Evolutionary conservation across 768 basidiomycete genomes (phyloP).

Genomic region (Amanita rubescens): DNA sequence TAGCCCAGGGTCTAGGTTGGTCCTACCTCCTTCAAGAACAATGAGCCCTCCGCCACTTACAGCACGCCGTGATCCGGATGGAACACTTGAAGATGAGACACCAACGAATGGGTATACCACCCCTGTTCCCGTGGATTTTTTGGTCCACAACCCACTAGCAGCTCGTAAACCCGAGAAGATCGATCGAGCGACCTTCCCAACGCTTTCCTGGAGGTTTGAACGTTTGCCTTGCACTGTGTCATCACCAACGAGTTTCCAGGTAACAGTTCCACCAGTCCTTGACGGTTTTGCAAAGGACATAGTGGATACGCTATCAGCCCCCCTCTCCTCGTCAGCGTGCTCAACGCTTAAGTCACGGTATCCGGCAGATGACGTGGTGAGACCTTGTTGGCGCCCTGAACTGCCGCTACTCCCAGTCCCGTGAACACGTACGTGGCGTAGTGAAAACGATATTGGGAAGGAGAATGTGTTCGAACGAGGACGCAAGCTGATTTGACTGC

Average conservation of each 20-base stretch:
- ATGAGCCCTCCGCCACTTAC: background rate
- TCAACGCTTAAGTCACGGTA: background rate
- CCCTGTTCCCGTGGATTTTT: background rate
- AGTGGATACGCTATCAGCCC: background rate
- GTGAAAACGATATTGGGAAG: slow-evolving; percentile 3
- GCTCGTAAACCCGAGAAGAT: background rate
- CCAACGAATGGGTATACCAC: slow-evolving; percentile 2
- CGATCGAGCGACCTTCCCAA: background rate
- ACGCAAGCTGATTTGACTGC: background rate
- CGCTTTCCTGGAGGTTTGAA: background rate
- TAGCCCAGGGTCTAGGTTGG: background rate
- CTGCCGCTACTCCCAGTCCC: background rate
- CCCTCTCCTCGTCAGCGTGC: background rate
- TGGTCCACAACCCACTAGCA: background rate
- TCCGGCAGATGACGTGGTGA: background rate
- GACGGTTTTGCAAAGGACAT: background rate
- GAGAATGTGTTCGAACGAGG: background rate
- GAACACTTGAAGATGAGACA: background rate
- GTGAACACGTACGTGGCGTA: background rate
- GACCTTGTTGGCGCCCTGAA: background rate
- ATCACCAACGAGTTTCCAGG: background rate
- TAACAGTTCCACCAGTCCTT: background rate
- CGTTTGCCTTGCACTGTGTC: background rate
- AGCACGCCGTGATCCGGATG: background rate
- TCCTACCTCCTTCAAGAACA: background rate